Evolutionary conservation across 176 grass and related monocot species (phyloP).

Genomic region (Oryza meyeriana): DNA sequence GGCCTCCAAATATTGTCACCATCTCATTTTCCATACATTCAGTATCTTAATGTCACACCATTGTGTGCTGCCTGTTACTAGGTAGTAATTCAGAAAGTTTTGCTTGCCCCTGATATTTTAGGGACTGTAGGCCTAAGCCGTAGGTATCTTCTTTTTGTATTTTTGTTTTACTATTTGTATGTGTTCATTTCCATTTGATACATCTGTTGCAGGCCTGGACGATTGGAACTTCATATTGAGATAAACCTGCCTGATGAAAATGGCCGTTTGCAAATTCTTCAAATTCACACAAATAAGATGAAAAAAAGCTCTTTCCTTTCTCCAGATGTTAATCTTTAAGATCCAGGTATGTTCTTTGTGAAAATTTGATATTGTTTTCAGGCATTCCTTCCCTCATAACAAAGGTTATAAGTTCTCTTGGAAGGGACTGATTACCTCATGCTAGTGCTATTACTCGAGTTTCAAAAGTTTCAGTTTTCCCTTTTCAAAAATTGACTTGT

Average conservation of each 20-base stretch:
- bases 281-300: conserved; percentile 99
- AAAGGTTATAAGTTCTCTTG: conserved; percentile 4
- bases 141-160: conserved; percentile 9
- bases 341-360: conserved; percentile 49
- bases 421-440: neutral
- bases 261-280: conserved; percentile 96
- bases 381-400: neutral
- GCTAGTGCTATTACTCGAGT: no score
- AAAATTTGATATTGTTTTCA: conserved; percentile 10
- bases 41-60: neutral
- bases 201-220: conserved; percentile 63
- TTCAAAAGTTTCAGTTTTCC: neutral
- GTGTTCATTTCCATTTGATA: conserved; percentile 25
- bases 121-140: neutral
- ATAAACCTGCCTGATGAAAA: conserved; percentile 99
- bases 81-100: conserved; percentile 2
- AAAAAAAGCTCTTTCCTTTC: conserved; percentile 98
- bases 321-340: conserved; percentile 80
- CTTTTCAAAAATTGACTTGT: neutral
- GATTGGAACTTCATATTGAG: conserved; percentile 97
- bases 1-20: neutral
- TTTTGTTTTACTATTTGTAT: conserved; percentile 9
- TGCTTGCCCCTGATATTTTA: neutral
- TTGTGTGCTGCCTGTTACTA: conserved; percentile 1
- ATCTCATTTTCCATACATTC: neutral